Conservation (phyloP, 129 eudicot species). For the Centrapalus pauciflorus region DNA sequence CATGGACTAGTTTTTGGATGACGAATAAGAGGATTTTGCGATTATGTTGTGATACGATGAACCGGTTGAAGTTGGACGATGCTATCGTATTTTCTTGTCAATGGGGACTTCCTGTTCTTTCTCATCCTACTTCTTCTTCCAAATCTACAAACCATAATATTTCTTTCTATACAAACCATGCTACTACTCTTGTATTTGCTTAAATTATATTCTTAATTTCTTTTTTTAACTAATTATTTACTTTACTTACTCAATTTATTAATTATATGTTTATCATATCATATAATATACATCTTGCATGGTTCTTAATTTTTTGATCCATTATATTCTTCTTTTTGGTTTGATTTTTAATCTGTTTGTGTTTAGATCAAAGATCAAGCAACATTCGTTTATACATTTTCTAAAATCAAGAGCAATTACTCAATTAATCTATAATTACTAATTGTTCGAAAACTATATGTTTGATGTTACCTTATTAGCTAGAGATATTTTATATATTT, state of each 20-base stretch:
- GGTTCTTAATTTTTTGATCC: too few relatives aligned
- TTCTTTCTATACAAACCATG: constrained; percentile 21
- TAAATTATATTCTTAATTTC: constrained; percentile 12
- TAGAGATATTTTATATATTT: too few relatives aligned
- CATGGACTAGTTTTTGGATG: constrained; percentile 73
- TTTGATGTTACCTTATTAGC: too few relatives aligned
- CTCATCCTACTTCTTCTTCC: constrained; percentile 47
- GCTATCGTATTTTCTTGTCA: constrained; percentile 48
- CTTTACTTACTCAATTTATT: not conserved
- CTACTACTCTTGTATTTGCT: constrained; percentile 23
- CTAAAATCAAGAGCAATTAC: too few relatives aligned
- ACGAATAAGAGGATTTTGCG: constrained; percentile 46
- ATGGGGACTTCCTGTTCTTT: constrained; percentile 84
- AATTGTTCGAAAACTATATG: too few relatives aligned
- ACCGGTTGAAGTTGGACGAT: constrained; percentile 45
- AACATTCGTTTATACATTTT: too few relatives aligned
- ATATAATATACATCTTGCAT: too few relatives aligned
- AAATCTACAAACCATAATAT: constrained; percentile 32
- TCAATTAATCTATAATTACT: too few relatives aligned
- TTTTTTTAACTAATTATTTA: constrained; percentile 2
- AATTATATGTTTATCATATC: not conserved
- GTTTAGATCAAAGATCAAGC: too few relatives aligned
- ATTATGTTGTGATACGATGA: constrained; percentile 38
- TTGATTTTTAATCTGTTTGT: too few relatives aligned
- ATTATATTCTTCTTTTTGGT: too few relatives aligned